Conservation (phyloP, 306 rosid genomes). For the Cicer yamashitae region DNA sequence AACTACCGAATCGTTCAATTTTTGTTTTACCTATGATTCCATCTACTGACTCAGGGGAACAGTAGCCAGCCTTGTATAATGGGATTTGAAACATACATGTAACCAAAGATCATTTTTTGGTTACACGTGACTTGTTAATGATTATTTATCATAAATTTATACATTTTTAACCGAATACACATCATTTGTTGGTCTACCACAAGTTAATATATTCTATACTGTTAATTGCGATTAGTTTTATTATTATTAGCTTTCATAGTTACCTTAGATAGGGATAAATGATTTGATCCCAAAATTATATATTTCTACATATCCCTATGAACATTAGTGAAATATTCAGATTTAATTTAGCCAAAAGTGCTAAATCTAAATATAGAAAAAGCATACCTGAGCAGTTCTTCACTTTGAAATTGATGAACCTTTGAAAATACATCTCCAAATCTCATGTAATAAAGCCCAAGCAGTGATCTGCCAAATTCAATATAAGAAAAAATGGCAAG, state of each 20-base stretch:
- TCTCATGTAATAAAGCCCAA: constrained; percentile 82
- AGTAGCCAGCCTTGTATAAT: background rate
- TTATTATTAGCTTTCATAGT: constrained; percentile 8
- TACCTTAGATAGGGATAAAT: background rate
- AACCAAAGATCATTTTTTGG: constrained; percentile 12
- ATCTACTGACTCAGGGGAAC: background rate
- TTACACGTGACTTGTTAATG: constrained; percentile 13
- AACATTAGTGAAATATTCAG: background rate
- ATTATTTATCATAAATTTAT: background rate
- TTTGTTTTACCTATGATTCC: constrained; percentile 19
- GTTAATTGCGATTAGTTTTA: background rate
- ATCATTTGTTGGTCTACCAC: constrained; percentile 26
- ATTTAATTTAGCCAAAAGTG: constrained; percentile 13
- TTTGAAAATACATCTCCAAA: constrained; percentile 95
- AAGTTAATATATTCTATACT: background rate
- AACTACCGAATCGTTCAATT: constrained; percentile 13
- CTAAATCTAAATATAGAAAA: constrained; percentile 35
- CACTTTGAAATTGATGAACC: constrained; percentile 72
- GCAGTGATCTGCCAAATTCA: constrained; percentile 68
- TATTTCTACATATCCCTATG: background rate
- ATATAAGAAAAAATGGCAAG: constrained; percentile 44
- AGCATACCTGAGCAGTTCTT: constrained; percentile 78
- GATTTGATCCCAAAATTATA: constrained; percentile 7
- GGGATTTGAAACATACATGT: constrained; percentile 17
- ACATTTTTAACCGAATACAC: background rate